phyloP scores from a whole-genome alignment of 1,284 basidiomycete genomes.

The Coriolopsis trogii region DNA sequence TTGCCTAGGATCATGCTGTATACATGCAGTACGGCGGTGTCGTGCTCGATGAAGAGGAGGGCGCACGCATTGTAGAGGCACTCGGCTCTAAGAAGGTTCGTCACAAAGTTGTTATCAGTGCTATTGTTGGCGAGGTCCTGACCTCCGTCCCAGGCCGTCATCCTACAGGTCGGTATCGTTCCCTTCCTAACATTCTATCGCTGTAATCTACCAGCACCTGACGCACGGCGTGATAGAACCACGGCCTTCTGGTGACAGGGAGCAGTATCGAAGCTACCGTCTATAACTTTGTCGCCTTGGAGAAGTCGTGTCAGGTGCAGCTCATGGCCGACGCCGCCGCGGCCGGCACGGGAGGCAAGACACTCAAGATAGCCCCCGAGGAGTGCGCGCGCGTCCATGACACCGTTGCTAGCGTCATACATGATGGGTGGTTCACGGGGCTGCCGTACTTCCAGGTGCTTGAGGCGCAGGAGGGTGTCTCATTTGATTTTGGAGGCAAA shows the following conservation, averaged over 20 bases:
- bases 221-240: constrained; percentile 48
- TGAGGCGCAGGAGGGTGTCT: constrained; percentile 35
- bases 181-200: not conserved
- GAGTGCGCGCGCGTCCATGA: too few species aligned
- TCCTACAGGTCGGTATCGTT: constrained; percentile 28
- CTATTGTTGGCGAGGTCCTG: not conserved
- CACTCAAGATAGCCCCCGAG: constrained; percentile 32
- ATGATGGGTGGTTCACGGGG: constrained; percentile 45
- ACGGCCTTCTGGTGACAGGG: constrained; percentile 57
- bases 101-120: not conserved
- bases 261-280: constrained; percentile 44
- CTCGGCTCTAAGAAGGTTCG: constrained; percentile 39
- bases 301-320: constrained; percentile 52
- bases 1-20: constrained; percentile 37
- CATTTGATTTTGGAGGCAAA: not conserved
- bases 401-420: too few species aligned
- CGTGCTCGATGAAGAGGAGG: constrained; percentile 61
- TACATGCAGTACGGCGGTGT: constrained; percentile 58
- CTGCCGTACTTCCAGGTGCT: constrained; percentile 39
- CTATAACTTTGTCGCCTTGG: constrained; percentile 42
- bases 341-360: constrained; percentile 34
- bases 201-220: not conserved
- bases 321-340: constrained; percentile 53
- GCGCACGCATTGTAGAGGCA: constrained; percentile 53
- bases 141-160: constrained; percentile 21